A percentile compares a stretch with the other conserved stretches of the same genome.
Conservation (phyloP, 768 basidiomycete species). For the Lentinula lateritia region DNA sequence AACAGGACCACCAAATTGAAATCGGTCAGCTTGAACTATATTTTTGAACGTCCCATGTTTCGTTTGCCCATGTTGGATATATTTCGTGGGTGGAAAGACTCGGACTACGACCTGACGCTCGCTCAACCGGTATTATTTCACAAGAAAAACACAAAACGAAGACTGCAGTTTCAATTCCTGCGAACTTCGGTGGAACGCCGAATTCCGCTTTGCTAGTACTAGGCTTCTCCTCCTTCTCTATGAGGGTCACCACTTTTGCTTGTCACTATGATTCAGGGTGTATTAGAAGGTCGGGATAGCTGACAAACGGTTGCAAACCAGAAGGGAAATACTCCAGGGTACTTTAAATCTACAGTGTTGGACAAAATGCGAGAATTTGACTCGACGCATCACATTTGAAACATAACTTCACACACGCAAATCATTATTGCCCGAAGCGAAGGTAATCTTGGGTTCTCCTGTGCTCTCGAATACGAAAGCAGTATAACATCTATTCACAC, state of each 20-base stretch:
- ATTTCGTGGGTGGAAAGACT: neutral
- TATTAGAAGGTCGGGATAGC: no score
- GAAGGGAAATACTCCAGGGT: neutral
- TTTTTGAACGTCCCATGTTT: no score
- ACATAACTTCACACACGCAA: neutral
- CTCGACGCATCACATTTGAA: no score
- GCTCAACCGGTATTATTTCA: neutral
- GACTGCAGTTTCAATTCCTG: neutral
- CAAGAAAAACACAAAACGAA: neutral
- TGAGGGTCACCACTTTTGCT: neutral
- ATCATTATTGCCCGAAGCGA: neutral
- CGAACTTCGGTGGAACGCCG: neutral
- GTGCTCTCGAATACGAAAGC: neutral
- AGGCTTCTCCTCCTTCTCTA: no score
- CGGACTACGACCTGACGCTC: neutral
- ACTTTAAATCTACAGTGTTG: neutral
- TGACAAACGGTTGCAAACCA: no score
- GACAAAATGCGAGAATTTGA: no score
- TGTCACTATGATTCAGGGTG: neutral
- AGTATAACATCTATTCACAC: neutral
- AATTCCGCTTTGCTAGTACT: neutral
- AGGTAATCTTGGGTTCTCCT: neutral
- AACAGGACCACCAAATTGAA: no score
- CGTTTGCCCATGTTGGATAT: no score
- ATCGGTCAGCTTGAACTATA: no score